phyloP scores from a whole-genome alignment of 371 early-diverging fungal species.

The Mortierella sp. region DNA sequence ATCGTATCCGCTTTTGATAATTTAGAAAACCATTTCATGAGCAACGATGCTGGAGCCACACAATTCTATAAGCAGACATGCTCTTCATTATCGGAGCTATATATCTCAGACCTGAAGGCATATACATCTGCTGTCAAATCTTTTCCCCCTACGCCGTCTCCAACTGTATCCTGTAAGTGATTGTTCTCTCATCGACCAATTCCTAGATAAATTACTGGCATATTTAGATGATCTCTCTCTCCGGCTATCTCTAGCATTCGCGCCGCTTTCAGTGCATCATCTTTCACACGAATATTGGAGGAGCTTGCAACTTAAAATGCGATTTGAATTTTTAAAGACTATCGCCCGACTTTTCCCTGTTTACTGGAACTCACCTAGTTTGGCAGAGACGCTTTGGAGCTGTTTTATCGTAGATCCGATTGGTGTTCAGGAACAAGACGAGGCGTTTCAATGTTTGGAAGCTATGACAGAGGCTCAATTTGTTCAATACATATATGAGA shows the following conservation, averaged over 20 bases:
- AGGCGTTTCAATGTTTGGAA: slow-evolving; percentile 55
- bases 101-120: slow-evolving; percentile 29
- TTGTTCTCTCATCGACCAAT: too few relatives aligned
- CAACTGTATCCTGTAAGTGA: slow-evolving; percentile 35
- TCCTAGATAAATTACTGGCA: background rate
- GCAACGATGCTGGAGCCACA: slow-evolving; percentile 10
- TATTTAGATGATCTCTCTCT: background rate
- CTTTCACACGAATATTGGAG: slow-evolving; percentile 30
- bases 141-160: slow-evolving; percentile 31
- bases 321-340: slow-evolving; percentile 50
- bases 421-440: slow-evolving; percentile 55
- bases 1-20: background rate
- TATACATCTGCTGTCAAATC: slow-evolving; percentile 34
- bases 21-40: slow-evolving; percentile 24
- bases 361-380: slow-evolving; percentile 44
- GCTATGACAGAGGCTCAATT: slow-evolving; percentile 42
- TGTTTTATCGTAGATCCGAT: slow-evolving; percentile 57
- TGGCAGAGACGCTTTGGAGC: slow-evolving; percentile 57
- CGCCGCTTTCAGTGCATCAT: slow-evolving; percentile 19
- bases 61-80: slow-evolving; percentile 34
- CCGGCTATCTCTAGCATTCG: slow-evolving; percentile 26
- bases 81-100: slow-evolving; percentile 28
- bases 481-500: slow-evolving; percentile 55
- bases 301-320: slow-evolving; percentile 32
- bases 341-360: slow-evolving; percentile 42